Evolutionary conservation across 2,329 filamentous ascomycete genomes (phyloP), one percentile per base, ranked within the genome.

Genomic region (Colletotrichum sidae): DNA sequence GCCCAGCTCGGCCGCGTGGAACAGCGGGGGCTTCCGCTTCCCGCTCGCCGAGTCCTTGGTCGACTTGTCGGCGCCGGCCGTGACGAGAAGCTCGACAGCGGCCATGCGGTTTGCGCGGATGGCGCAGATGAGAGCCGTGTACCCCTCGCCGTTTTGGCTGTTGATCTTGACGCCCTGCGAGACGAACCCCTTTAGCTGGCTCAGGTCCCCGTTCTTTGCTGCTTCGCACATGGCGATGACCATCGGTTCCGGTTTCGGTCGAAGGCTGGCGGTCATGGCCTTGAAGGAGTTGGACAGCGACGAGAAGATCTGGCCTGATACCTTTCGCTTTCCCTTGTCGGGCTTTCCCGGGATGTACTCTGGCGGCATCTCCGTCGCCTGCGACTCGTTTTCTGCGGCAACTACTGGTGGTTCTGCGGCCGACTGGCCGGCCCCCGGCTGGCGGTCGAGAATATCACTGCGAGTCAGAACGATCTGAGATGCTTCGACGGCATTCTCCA

Each of bases 201-300:
- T 68, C 1, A 75, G 63, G n/a, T 79, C 74, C 0, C 78, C 77
- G 2, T 70, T 68, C 1, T 72, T 67, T 2, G 73, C 71, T 1
- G 77, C 78, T 39, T 78, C 71, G 13, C 77, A 79, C 15, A 79
- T 73, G 1, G 77, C 76, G 0, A 75, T 74, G 1, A 77, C 77
- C 4, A 80, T 63, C 1, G 77, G 78, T 12, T 78, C 77, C 0
- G 78, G 76, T n/a, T 77, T 78, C 6, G 76, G 39, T 33, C 71
- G 69, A 6, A 80, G 65, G 8, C 68, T 68, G 7, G 74, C 67
- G 0, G 77, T 76, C 61, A 79, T 72, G 10, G 76, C 77, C 17
- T 76, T 78, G 69, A 78, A 76, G 0, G 76, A 75, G 25, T 74
- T 71, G 2, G 74, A 73, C 33, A 80, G 33, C 0, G 75, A 76